Conservation (phyloP, 495 filamentous ascomycete genomes). For the Neurospora africana region DNA sequence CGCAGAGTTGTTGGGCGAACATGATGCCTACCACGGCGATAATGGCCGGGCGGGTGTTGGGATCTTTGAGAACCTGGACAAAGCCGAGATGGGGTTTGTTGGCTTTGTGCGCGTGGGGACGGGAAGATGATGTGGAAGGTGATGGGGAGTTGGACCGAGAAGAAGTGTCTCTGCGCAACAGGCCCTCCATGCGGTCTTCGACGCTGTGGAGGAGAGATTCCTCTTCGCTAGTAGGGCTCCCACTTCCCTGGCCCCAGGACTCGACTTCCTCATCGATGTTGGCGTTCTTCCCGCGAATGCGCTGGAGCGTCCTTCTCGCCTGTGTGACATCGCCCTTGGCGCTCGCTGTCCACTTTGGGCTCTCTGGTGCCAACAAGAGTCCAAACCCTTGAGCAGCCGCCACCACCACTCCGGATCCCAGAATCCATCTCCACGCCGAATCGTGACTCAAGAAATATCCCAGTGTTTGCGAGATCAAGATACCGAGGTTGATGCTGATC, state of each 20-base stretch:
- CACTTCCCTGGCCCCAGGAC: slow-evolving; percentile 42
- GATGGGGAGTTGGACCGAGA: slow-evolving; percentile 4
- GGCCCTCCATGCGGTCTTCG: slow-evolving; percentile 10
- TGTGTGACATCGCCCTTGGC: slow-evolving; percentile 48
- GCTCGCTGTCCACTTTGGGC: slow-evolving; percentile 67
- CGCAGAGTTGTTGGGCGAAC: slow-evolving; percentile 83
- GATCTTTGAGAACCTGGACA: slow-evolving; percentile 50
- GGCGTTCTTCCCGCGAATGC: slow-evolving; percentile 57
- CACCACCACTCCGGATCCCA: slow-evolving; percentile 61
- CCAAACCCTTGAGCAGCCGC: slow-evolving; percentile 55
- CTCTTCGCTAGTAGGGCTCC: slow-evolving; percentile 30
- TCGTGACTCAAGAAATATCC: slow-evolving; percentile 78
- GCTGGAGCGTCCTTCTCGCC: slow-evolving; percentile 58
- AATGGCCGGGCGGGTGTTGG: slow-evolving; percentile 62
- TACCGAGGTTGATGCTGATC: slow-evolving; percentile 89
- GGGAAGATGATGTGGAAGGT: slow-evolving; percentile 15
- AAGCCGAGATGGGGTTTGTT: slow-evolving; percentile 50
- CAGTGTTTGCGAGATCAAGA: slow-evolving; percentile 69
- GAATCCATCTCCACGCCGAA: slow-evolving; percentile 70
- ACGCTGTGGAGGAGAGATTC: slow-evolving; percentile 30
- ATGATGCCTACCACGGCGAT: slow-evolving; percentile 83
- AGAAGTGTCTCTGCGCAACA: slow-evolving; percentile 11
- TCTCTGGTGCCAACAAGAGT: slow-evolving; percentile 66
- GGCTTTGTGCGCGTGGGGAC: slow-evolving; percentile 22
- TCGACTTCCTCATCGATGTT: slow-evolving; percentile 67